Conservation (phyloP, 768 basidiomycete genomes). For the Tephrocybe sp. region DNA sequence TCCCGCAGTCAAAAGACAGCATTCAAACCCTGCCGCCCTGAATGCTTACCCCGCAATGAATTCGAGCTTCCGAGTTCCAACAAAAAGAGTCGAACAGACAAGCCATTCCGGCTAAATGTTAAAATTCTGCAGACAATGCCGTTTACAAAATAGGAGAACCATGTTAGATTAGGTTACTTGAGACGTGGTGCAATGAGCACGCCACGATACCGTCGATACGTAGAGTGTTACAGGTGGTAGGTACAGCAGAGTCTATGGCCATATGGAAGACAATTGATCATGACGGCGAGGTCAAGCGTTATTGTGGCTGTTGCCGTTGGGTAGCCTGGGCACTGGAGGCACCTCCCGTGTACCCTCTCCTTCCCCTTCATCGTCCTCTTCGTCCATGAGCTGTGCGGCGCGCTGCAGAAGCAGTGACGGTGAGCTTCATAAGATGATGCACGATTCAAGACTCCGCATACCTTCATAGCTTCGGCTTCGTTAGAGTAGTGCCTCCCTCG, state of each 20-base stretch:
- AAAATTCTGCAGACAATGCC: too few species aligned
- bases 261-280: not conserved
- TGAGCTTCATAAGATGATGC: slow-evolving; percentile 8
- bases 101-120: too few species aligned
- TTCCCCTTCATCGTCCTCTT: slow-evolving; percentile 56
- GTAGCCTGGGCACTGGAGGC: slow-evolving; percentile 13
- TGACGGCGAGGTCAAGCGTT: slow-evolving; percentile 6
- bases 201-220: not conserved
- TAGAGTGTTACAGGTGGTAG: slow-evolving; percentile 1
- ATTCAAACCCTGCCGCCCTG: too few species aligned
- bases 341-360: slow-evolving; percentile 1
- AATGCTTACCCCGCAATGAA: too few species aligned
- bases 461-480: slow-evolving; percentile 93
- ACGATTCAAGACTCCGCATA: slow-evolving; percentile 22
- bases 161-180: too few species aligned
- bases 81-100: too few species aligned
- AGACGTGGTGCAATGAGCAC: too few species aligned
- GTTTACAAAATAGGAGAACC: too few species aligned
- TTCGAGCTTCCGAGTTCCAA: too few species aligned
- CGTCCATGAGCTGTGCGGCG: slow-evolving; percentile 61
- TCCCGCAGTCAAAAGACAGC: too few species aligned
- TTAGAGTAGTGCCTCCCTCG: slow-evolving; percentile 87
- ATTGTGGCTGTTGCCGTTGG: slow-evolving; percentile 28
- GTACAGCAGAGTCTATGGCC: not conserved
- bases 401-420: slow-evolving; percentile 38